These are phyloP conservation scores for Dactylellina leptospora DNA, from an alignment of 2,329 filamentous ascomycete genomes.

Conservation along the genomic window DNA sequence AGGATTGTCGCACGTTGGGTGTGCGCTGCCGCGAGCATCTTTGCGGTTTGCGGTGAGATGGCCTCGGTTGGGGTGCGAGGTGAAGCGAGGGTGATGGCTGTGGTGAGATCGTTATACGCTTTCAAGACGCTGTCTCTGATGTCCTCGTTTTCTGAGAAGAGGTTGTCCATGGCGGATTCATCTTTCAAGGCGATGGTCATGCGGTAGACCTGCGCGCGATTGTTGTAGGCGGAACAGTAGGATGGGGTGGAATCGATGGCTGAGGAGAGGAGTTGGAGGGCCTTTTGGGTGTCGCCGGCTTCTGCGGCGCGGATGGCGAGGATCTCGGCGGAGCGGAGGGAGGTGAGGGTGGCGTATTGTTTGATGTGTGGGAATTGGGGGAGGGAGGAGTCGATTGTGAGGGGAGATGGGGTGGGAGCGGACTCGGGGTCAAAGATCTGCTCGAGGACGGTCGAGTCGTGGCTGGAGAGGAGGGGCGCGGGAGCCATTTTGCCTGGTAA, in stretches of 20 bases:
- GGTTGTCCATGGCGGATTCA: slow-evolving; percentile 66
- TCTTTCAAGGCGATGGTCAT: slow-evolving; percentile 60
- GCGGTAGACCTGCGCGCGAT: slow-evolving; percentile 71
- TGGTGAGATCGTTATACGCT: slow-evolving; percentile 50
- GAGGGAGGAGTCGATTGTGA: slow-evolving; percentile 66
- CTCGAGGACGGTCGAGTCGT: slow-evolving; percentile 71
- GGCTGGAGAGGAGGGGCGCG: slow-evolving; percentile 63
- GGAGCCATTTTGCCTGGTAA: slow-evolving; percentile 40
- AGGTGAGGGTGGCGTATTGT: slow-evolving; percentile 55
- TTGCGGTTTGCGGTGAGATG: slow-evolving; percentile 72
- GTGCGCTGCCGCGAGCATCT: slow-evolving; percentile 73
- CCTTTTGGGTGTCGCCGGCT: slow-evolving; percentile 47
- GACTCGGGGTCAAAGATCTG: slow-evolving; percentile 75
- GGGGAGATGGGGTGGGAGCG: slow-evolving; percentile 64
- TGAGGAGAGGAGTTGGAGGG: slow-evolving; percentile 64
- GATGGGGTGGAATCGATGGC: slow-evolving; percentile 69
- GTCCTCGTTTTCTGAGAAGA: slow-evolving; percentile 56
- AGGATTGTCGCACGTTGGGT: slow-evolving; percentile 76
- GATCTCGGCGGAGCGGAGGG: slow-evolving; percentile 57
- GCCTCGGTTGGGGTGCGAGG: slow-evolving; percentile 65
- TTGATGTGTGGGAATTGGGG: slow-evolving; percentile 60
- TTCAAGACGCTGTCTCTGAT: slow-evolving; percentile 26
- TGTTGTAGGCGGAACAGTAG: slow-evolving; percentile 78
- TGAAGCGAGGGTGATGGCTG: slow-evolving; percentile 69
- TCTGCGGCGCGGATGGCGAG: slow-evolving; percentile 67